phyloP scores from a whole-genome alignment of 306 rosid genomes.

The Prunus davidiana region DNA sequence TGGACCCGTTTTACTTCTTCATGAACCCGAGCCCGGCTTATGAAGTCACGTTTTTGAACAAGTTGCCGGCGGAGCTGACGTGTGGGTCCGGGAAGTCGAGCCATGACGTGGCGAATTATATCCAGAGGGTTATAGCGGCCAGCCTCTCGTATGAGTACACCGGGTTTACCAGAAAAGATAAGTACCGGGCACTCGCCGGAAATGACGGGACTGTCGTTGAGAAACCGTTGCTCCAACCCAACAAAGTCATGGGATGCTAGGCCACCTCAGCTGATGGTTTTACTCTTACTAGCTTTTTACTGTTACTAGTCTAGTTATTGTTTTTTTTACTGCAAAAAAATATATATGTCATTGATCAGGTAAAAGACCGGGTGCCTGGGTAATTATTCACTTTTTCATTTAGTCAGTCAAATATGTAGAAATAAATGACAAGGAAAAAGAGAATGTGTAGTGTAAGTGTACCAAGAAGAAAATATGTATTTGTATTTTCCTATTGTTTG shows the following conservation, averaged over 20 bases:
- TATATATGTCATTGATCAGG: too few relatives aligned
- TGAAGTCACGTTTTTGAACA: slow-evolving; percentile 70
- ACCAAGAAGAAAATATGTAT: not conserved
- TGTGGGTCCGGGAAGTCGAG: slow-evolving; percentile 54
- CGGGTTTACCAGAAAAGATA: slow-evolving; percentile 65
- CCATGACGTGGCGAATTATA: slow-evolving; percentile 84
- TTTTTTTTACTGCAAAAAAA: too few relatives aligned
- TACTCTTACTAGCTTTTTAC: too few relatives aligned
- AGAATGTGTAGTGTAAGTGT: not conserved
- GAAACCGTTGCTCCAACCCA: slow-evolving; percentile 30
- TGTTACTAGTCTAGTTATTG: too few relatives aligned
- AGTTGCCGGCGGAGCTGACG: slow-evolving; percentile 61
- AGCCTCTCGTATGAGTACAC: slow-evolving; percentile 78
- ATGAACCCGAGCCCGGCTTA: slow-evolving; percentile 85
- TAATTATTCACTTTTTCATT: not conserved
- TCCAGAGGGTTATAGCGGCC: slow-evolving; percentile 70
- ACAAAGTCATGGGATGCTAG: slow-evolving; percentile 65
- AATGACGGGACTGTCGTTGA: slow-evolving; percentile 66
- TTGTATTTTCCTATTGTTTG: not conserved
- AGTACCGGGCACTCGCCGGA: slow-evolving; percentile 78
- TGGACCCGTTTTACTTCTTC: slow-evolving; percentile 92
- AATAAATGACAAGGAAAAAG: not conserved
- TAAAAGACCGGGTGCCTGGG: too few relatives aligned
- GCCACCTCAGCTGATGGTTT: too few relatives aligned
- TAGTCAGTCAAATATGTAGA: not conserved